Base-by-base conservation (phyloP, 768 basidiomycete genomes). In the Podaxis sp. region DNA sequence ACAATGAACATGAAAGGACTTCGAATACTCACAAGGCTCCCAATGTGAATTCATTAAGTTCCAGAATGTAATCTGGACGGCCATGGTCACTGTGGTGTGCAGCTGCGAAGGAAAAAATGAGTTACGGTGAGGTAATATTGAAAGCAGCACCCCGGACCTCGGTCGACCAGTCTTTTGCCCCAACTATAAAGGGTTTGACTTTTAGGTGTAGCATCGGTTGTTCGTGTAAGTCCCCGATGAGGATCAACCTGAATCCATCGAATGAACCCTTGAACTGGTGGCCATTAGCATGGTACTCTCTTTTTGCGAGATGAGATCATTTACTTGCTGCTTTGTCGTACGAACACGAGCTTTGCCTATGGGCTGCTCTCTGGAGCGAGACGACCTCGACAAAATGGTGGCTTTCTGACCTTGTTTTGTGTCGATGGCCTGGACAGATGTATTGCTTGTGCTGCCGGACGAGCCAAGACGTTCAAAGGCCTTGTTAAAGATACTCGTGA, bases 41-140 rank as follows among this genome's bases (percentile, higher is more conserved):
- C 97, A 99, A 68, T 98, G 94, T 51, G 97, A 98, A 69, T 97
- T 98, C 23, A 89, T 88, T 53, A 98, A 73, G 72, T 99, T 99
- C 93, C 94, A 99, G 68, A 97, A 99, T 61, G 87, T 93, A 71
- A 97, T 89, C 53, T 88, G 86, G 2, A 87, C 88, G 23, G 88
- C 86, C 67, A 98, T 77, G 0, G 89, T 88, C 0, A 91, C 90
- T 5, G 88, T 87, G 4, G 93, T 91, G 69, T 89, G 88, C 48
- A 98, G 74, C 96, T 98, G 63, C 44, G 3, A 52, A 50, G 46
- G 40, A 44, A 18, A 23, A 32, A 23, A 1, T 50, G 11, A 21
- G 61, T 61, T 46, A 65, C 21, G 1, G 46, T 37, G 2, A 32
- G 25, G 57, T 59, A 18, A 18, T 21, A 40, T 11, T 18, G 42